Percentiles rank a stretch among this genome's conserved stretches.
These are phyloP conservation scores for Chlorella vulgaris DNA, from an alignment of 139 green algal genomes.

Conservation along the genomic window DNA sequence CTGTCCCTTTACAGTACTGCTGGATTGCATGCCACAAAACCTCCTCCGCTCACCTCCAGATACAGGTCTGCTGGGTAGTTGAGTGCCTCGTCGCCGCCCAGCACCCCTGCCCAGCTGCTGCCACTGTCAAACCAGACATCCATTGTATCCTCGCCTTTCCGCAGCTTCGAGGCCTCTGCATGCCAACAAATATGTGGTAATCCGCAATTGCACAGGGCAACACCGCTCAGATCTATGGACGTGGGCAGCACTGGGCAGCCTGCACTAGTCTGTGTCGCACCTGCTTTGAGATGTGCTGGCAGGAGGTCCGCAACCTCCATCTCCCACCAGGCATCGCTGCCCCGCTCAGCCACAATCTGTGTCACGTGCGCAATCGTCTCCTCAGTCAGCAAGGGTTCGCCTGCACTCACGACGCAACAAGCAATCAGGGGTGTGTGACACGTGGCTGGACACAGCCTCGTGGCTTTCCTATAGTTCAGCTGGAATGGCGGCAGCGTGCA, in stretches of 20 bases:
- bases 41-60: constrained; percentile 69
- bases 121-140: constrained; percentile 99
- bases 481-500: too few relatives aligned
- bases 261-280: too few relatives aligned
- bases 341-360: constrained; percentile 68
- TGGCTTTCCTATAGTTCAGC: not conserved
- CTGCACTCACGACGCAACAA: constrained; percentile 39
- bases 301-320: constrained; percentile 86
- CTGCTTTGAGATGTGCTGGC: constrained; percentile 61
- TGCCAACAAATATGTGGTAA: too few relatives aligned
- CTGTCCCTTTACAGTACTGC: too few relatives aligned
- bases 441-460: not conserved
- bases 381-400: constrained; percentile 90
- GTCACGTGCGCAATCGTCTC: constrained; percentile 88
- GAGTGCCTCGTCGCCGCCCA: constrained; percentile 61
- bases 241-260: too few relatives aligned
- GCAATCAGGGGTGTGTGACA: too few relatives aligned
- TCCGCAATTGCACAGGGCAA: too few relatives aligned
- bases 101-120: constrained; percentile 89
- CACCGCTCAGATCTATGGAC: too few relatives aligned
- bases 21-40: too few relatives aligned
- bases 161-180: constrained; percentile 59
- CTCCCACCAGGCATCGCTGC: constrained; percentile 90
- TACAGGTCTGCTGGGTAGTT: constrained; percentile 95
- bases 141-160: constrained; percentile 97